phyloP scores from a whole-genome alignment of 2,329 filamentous ascomycete genomes.

The Cladosporium phlei region DNA sequence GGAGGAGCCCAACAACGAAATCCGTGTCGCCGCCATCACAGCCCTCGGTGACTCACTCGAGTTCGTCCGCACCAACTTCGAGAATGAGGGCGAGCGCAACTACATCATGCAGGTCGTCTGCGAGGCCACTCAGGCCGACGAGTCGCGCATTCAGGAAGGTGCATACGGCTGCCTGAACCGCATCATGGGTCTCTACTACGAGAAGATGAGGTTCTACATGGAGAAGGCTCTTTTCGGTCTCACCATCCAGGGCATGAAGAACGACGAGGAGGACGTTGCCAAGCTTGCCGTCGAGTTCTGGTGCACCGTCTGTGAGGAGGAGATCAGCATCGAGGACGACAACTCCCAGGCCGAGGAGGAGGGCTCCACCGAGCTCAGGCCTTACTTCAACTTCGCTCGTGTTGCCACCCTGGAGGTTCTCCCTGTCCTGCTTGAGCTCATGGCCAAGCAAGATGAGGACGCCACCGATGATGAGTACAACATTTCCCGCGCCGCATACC shows the following conservation, averaged over 20 bases:
- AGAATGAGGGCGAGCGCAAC: conserved; percentile 97
- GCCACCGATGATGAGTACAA: conserved; percentile 97
- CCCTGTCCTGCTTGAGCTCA: conserved; percentile 78
- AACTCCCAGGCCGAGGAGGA: conserved; percentile 70
- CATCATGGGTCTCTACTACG: conserved; percentile 98
- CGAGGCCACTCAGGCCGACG: conserved; percentile 92
- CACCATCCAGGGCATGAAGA: conserved; percentile 98
- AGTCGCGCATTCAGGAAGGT: conserved; percentile 87
- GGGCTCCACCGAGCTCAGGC: conserved; percentile 75
- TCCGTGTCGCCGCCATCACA: conserved; percentile 86
- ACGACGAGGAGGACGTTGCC: conserved; percentile 91
- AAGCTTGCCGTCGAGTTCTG: conserved; percentile 99
- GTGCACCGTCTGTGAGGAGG: conserved; percentile 99
- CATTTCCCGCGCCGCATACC: conserved; percentile 87
- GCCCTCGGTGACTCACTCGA: conserved; percentile 94
- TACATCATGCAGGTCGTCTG: conserved; percentile 99
- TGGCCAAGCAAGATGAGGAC: conserved; percentile 97
- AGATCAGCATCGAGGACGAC: conserved; percentile 96
- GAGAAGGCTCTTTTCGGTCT: conserved; percentile 98
- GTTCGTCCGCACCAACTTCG: conserved; percentile 97
- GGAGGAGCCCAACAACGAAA: conserved; percentile 87
- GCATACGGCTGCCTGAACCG: conserved; percentile 96
- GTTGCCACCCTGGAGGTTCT: conserved; percentile 93
- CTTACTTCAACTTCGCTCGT: conserved; percentile 92
- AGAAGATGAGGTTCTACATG: conserved; percentile 99